phyloP scores from a whole-genome alignment of 805 yeast species.

The Wickerhamiella sorbophila region DNA sequence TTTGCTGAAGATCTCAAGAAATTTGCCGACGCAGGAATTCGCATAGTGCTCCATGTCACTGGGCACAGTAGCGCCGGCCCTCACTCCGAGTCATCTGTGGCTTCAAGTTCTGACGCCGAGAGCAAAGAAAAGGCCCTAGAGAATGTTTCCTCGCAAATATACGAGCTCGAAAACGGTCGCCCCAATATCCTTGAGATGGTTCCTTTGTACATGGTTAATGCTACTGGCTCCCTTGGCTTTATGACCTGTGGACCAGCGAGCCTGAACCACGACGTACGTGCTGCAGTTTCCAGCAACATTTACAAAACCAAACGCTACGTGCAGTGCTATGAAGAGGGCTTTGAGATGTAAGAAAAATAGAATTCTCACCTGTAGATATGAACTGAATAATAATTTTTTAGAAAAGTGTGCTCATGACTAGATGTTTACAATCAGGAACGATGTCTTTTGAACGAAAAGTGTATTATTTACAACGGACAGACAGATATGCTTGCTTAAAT shows the following conservation, averaged over 20 bases:
- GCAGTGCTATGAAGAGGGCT: constrained; percentile 12
- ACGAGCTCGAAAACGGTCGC: background rate
- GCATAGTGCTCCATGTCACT: constrained; percentile 7
- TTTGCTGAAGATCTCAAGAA: constrained; percentile 30
- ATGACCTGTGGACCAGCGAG: constrained; percentile 11
- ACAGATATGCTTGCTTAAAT: too few species aligned
- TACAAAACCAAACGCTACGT: constrained; percentile 6
- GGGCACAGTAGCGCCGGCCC: background rate
- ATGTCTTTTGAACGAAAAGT: too few species aligned
- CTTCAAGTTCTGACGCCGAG: background rate
- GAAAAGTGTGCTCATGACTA: too few species aligned
- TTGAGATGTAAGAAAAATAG: constrained; percentile 9
- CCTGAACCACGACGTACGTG: constrained; percentile 11
- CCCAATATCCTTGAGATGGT: constrained; percentile 1
- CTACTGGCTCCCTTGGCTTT: constrained; percentile 9
- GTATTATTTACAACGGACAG: too few species aligned
- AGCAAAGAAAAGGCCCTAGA: background rate
- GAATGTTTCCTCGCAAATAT: background rate
- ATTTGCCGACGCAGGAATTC: constrained; percentile 14
- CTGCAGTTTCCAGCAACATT: constrained; percentile 6
- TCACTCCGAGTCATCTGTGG: background rate
- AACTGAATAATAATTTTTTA: too few species aligned
- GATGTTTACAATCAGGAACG: too few species aligned
- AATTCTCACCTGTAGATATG: too few species aligned
- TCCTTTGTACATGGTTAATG: background rate